phyloP scores from a whole-genome alignment of 768 basidiomycete species.

The Trametopsis cervina region DNA sequence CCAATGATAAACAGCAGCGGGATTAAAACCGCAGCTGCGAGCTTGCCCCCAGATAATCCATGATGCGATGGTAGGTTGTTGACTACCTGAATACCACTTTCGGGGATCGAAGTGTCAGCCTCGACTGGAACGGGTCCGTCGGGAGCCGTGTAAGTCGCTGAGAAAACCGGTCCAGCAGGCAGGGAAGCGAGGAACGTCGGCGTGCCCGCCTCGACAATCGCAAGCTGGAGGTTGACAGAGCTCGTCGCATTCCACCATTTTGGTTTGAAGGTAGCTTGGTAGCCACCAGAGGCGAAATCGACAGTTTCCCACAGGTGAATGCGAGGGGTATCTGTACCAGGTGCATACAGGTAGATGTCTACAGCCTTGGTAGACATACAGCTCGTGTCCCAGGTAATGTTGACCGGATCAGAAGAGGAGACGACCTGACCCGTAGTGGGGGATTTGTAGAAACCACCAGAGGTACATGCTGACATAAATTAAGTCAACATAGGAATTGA shows the following conservation, averaged over 20 bases:
- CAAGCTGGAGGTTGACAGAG: conserved; percentile 45
- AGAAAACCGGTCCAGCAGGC: conserved; percentile 66
- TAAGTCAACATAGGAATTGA: not conserved
- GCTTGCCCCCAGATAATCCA: conserved; percentile 41
- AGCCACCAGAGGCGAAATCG: conserved; percentile 39
- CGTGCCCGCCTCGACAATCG: conserved; percentile 44
- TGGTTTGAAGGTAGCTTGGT: conserved; percentile 44
- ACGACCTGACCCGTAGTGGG: conserved; percentile 44
- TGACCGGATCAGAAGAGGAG: conserved; percentile 40
- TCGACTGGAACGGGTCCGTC: conserved; percentile 31
- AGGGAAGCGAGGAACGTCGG: conserved; percentile 45
- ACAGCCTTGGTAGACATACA: conserved; percentile 44
- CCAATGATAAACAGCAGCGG: conserved; percentile 52
- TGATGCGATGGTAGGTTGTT: conserved; percentile 25
- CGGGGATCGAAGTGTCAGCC: conserved; percentile 35
- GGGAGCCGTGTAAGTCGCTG: conserved; percentile 48
- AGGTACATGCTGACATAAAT: conserved; percentile 36
- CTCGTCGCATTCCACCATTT: conserved; percentile 66
- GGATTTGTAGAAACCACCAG: conserved; percentile 54
- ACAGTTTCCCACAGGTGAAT: conserved; percentile 56
- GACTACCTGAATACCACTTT: conserved; percentile 33
- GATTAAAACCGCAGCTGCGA: conserved; percentile 59
- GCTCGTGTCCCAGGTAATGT: conserved; percentile 58
- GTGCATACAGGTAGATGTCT: conserved; percentile 67
- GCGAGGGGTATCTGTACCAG: conserved; percentile 31